Base-by-base conservation (phyloP, 148 eudicot genomes). In the Salicornia ramosissima region DNA sequence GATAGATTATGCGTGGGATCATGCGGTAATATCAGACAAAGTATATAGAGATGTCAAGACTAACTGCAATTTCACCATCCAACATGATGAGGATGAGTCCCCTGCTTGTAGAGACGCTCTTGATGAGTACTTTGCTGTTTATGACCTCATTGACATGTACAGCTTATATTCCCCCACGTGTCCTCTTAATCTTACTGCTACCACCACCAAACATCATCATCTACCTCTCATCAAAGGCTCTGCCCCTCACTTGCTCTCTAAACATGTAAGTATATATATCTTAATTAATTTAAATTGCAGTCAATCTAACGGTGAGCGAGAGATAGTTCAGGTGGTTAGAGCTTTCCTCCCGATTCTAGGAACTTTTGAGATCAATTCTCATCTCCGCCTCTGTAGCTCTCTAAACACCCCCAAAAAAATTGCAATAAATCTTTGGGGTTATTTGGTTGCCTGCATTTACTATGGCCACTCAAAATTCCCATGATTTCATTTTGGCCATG, bases 1-100 rank as follows among this genome's bases (percentile, higher is more conserved):
- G 86, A 79, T 92, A 0, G 88, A 89, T 46, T 92, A 92, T 45
- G 97, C 97, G 4, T 92, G 90, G 89, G 87, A 87, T 49, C 97
- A 92, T 49, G 96, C 97, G 5, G 93, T 92, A 36, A 80, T 92
- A 74, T 92, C 97, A 0, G 91, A 87, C 72, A 43, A 65, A 33
- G 67, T 89, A 2, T 88, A 79, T 70, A 29, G 70, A 3, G 80
- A 85, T 34, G 71, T 87, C 1, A 87, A 85, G 73, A 63, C 42
- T 2, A 59, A 74, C 2, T 92, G 97, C 78, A 78, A 92, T 68
- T 92, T 92, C 74, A 80, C 69, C 21, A 9, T 34, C n/a, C n/a
- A n/a, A n/a, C n/a, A n/a, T n/a, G n/a, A n/a, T 0, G 15, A 72
- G 1, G 33, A 81, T 30, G n/a, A 65, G 4, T 30, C 81, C 0